Base-by-base conservation (phyloP, 257 asterid genomes). In the Penstemon davidsonii region DNA sequence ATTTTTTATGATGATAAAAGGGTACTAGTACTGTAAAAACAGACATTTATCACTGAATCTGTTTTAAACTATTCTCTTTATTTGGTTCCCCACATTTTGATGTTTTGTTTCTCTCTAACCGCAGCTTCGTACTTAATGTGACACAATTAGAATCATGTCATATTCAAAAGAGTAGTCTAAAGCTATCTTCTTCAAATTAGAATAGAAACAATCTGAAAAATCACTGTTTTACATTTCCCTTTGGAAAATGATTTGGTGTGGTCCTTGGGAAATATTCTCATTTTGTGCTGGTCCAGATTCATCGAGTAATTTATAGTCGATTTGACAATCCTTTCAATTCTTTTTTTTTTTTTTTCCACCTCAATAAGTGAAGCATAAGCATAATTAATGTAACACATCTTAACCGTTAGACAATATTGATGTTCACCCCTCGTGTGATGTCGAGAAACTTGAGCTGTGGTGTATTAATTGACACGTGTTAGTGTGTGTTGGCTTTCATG, bases 191-290 rank as follows among this genome's bases (percentile, higher is more conserved):
- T 41, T 54, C 33, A 1, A 11, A 8, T 25, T 55, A 13, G 54
- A 44, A 56, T 25, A 18, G 49, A 37, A 13, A 62, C 53, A 7
- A 15, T 42, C 64, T 62, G 40, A 62, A 50, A 49, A 71, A 51
- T 54, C 56, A 13, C 42, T 51, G 8, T 1, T 9, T 25, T 7
- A 13, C 33, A 19, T 33, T 36, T 4, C 33, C 33, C 33, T 25
- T 25, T 45, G 56, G 25, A 46, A 46, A 2, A 46, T 46, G 51
- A 46, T 12, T 46, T 46, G 8, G 12, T 12, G 11, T 5, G 12
- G 54, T 9, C 54, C 13, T 49, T 3, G 0, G 54, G 18, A 10
- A 49, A 49, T 5, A 49, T 12, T 49, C 54, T 49, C 4, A 4
- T 10, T 49, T 49, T 49, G 15, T 49, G 54, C 8, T 49, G 54